Conservation (phyloP, 306 rosid species). For the Arachis stenosperma region DNA sequence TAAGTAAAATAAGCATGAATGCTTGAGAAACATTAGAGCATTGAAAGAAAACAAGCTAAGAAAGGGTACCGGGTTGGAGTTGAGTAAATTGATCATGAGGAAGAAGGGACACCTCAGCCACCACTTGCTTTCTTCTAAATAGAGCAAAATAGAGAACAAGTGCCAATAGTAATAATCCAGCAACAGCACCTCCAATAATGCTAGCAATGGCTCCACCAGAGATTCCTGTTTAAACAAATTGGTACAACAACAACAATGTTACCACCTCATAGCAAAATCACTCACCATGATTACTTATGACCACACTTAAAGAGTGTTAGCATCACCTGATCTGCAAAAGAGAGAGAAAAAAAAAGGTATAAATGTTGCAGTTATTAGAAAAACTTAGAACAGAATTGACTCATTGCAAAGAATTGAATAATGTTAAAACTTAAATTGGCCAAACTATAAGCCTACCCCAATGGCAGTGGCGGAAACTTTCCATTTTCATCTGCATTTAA, state of each 20-base stretch:
- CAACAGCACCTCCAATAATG: constrained; percentile 52
- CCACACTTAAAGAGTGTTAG: constrained; percentile 25
- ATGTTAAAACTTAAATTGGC: constrained; percentile 5
- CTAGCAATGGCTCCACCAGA: constrained; percentile 59
- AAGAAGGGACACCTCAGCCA: constrained; percentile 47
- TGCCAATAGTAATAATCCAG: constrained; percentile 49
- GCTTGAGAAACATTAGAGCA: background rate
- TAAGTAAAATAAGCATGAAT: background rate
- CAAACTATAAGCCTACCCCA: constrained; percentile 44
- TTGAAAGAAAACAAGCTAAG: background rate
- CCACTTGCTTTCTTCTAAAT: constrained; percentile 50
- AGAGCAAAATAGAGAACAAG: constrained; percentile 42
- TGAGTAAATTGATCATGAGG: constrained; percentile 47
- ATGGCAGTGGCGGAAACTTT: constrained; percentile 55
- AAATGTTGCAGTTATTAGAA: constrained; percentile 36
- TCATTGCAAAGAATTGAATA: background rate
- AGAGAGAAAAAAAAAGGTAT: constrained; percentile 19
- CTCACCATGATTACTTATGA: constrained; percentile 20
- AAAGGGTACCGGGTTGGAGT: constrained; percentile 44
- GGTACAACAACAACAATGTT: constrained; percentile 33
- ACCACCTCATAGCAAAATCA: constrained; percentile 36
- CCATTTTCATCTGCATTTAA: constrained; percentile 65
- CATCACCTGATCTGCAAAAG: constrained; percentile 76
- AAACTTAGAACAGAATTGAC: constrained; percentile 5
- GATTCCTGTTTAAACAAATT: constrained; percentile 51